phyloP scores from a whole-genome alignment of 352 stramenopile species.

The Phytophthora uliginosa region DNA sequence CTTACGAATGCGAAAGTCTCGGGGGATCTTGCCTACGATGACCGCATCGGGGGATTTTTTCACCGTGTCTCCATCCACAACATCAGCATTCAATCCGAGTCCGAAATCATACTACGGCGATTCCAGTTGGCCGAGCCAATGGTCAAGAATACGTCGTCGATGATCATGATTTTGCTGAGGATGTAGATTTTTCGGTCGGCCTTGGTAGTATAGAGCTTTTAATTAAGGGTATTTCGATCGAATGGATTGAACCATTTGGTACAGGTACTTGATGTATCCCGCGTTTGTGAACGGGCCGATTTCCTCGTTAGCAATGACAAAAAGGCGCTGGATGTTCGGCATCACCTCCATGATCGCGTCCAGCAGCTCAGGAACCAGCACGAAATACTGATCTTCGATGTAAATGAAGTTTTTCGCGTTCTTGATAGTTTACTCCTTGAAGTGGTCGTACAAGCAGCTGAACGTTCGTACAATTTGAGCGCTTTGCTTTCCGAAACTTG shows the following conservation, averaged over 20 bases:
- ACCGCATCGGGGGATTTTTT: constrained; percentile 38
- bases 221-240: constrained; percentile 39
- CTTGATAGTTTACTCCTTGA: constrained; percentile 58
- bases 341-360: constrained; percentile 55
- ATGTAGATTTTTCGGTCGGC: constrained; percentile 54
- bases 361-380: constrained; percentile 51
- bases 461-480: constrained; percentile 60
- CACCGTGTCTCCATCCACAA: constrained; percentile 50
- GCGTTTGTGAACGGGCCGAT: constrained; percentile 34
- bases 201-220: constrained; percentile 52
- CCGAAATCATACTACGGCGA: constrained; percentile 45
- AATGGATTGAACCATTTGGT: constrained; percentile 57
- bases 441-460: constrained; percentile 59
- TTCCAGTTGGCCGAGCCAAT: constrained; percentile 76
- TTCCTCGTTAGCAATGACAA: constrained; percentile 55
- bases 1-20: constrained; percentile 68
- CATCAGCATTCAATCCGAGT: constrained; percentile 67
- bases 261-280: constrained; percentile 62
- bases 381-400: constrained; percentile 35
- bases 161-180: constrained; percentile 64
- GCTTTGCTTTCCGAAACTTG: constrained; percentile 32
- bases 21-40: constrained; percentile 47
- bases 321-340: constrained; percentile 51
- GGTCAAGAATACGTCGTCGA: constrained; percentile 73
- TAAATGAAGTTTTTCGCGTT: constrained; percentile 25